Base-by-base conservation (phyloP, 371 early-diverging fungal species). In the Syncephalastrum contaminatum region DNA sequence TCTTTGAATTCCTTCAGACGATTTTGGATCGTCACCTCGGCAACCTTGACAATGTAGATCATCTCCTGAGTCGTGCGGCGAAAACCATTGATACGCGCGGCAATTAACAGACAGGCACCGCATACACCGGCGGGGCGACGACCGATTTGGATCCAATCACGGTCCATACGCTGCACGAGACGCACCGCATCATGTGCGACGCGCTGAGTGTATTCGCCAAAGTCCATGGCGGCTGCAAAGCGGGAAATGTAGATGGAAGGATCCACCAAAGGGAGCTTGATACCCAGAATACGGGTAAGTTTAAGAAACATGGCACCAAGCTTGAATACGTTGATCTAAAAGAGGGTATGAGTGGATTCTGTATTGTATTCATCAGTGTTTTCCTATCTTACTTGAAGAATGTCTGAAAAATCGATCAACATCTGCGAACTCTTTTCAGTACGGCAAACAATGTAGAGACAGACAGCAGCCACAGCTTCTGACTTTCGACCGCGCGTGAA, bases 101-200 rank as follows among this genome's bases (percentile, higher is more conserved):
- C 95, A 60, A 99, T 90, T 45, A 96, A 77, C 44, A 99, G 69
- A 54, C 95, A 87, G 4, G 99, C 99, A 25, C 98, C 99, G 76
- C 99, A 99, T 30, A 99, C 88, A 64, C 99, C 99, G n/a, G 97
- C 89, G 7, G 99, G 99, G 16, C 97, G 83, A 63, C 99, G 86
- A 43, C 99, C 99, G 1, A 86, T 88, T 44, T 89, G 81, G 53
- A 99, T 96, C 99, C 99, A 99, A 80, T 99, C 99, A 48, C 97
- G 84, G 52, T 95, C 92, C 99, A 99, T 98, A 48, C 99, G 86
- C 52, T 88, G 86, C 3, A 96, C 93, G 15, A 99, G 70, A 16
- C 96, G 85, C 19, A 89, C 73, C 0, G 99, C 94, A 60, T 95
- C 94, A 24, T 82, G 68, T 12, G 88, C 85, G 0, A 98, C 96